Base-by-base conservation (phyloP, 1,284 basidiomycete genomes). In the Porodaedalea pini region DNA sequence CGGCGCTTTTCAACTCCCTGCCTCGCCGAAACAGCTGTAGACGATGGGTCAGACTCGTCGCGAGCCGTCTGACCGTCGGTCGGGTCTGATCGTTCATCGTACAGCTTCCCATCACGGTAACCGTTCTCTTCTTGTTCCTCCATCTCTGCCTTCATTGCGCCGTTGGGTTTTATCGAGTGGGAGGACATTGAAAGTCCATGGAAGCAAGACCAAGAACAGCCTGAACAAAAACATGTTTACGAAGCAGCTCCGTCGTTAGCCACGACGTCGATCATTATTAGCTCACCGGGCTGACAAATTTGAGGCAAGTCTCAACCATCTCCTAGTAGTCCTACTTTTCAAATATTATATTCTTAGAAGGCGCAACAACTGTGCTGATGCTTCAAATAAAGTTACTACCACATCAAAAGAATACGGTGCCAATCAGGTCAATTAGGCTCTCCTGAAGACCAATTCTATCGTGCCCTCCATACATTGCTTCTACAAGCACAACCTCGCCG, bases 371-470 rank as follows among this genome's bases (percentile, higher is more conserved):
- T 37, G 36, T 37, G n/a, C n/a, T 37, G 36, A 37, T 41, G 21
- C 40, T 7, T 7, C 15, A 41, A 17, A 41, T 41, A 44, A 17
- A 8, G 2, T 17, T 19, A 25, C 23, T n/a, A 27, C 17, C 8
- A 19, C 17, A 19, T 36, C 45, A 29, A 34, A 59, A 59, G 53
- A 59, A 55, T 13, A 31, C 31, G n/a, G 6, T 27, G 23, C 37
- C 19, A 45, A 92, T 84, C 34, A 83, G 72, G 67, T 90, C 88
- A 61, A 90, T 82, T 23, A 90, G 76, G 1, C 86, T 87, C 62
- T 91, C 88, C 62, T 86, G 79, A 4, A 79, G 67, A 3, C 82
- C 86, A n/a, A 91, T 65, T 55, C 76, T 73, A 60, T 85, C 78
- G 64, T 92, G 89, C 1, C 77, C 78, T 4, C 90, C 90, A 61